Percentiles rank a stretch among this genome's conserved stretches.
Evolutionary conservation across 192 early-diverging fungal species (phyloP).

Genomic region (Diversispora eburnea): DNA sequence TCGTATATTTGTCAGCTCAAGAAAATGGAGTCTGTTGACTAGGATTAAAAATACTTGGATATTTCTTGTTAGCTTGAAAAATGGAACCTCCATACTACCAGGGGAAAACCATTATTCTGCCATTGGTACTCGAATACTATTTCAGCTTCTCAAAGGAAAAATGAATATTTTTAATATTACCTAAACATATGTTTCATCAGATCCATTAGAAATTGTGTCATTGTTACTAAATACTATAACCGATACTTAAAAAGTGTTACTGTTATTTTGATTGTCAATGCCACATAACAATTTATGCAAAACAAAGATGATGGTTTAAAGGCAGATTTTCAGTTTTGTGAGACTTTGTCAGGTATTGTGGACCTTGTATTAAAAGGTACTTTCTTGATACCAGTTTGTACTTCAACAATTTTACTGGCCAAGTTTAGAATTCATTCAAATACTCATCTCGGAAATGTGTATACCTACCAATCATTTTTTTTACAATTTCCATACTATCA

Average conservation of each 20-base stretch:
- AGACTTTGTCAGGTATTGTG: conserved; percentile 5
- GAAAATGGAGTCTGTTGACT: conserved; percentile 21
- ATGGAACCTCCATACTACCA: conserved; percentile 5
- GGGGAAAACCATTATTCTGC: not conserved
- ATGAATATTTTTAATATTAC: not conserved
- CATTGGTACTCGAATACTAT: conserved; percentile 24
- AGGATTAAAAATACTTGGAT: conserved; percentile 9
- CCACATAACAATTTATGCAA: conserved; percentile 17
- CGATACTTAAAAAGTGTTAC: conserved; percentile 12
- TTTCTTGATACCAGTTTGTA: conserved; percentile 6
- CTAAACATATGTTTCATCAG: not conserved
- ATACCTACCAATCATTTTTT: conserved; percentile 24
- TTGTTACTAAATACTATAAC: conserved; percentile 26
- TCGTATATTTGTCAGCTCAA: conserved; percentile 1
- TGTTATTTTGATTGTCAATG: conserved; percentile 22
- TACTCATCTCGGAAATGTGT: conserved; percentile 19
- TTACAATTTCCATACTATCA: not conserved
- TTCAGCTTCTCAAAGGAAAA: conserved; percentile 26
- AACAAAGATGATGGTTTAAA: conserved; percentile 21
- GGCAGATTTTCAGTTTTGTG: conserved; percentile 21
- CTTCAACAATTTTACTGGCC: conserved; percentile 23
- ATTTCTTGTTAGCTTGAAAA: conserved; percentile 25
- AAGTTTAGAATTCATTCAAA: conserved; percentile 17
- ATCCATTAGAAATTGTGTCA: conserved; percentile 11
- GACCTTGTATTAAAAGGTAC: not conserved